Evolutionary conservation across 2,329 filamentous ascomycete genomes (phyloP).

Genomic region (Gliomastix tumulicola): DNA sequence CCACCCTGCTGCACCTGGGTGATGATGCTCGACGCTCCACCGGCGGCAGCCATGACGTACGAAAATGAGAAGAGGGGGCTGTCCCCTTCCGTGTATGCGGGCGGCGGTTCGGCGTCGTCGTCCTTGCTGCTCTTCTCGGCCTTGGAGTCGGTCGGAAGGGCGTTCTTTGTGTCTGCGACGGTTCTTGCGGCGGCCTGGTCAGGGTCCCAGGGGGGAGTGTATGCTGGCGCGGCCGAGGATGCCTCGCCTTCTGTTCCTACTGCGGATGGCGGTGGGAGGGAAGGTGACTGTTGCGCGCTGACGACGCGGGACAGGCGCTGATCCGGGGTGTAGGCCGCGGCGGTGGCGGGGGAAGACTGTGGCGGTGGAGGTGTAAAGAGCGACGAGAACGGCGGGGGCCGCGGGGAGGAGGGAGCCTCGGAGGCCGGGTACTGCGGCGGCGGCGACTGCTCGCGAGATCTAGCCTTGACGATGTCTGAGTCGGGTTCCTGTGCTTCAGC

Average conservation of each 20-base stretch:
- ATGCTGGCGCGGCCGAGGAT: conserved; percentile 46
- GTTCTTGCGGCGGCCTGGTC: conserved; percentile 32
- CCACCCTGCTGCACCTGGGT: conserved; percentile 96
- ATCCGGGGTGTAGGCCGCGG: conserved; percentile 9
- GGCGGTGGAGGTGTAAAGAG: conserved; percentile 40
- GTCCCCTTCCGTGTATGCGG: conserved; percentile 90
- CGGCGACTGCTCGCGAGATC: conserved; percentile 38
- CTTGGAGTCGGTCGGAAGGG: conserved; percentile 76
- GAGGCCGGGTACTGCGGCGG: conserved; percentile 54
- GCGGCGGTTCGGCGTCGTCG: conserved; percentile 85
- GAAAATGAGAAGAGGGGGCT: conserved; percentile 89
- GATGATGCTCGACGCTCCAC: conserved; percentile 96
- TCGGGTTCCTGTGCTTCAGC: conserved; percentile 9
- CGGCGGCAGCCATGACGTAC: conserved; percentile 96
- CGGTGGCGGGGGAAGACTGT: no score
- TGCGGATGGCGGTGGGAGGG: no score
- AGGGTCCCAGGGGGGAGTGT: conserved; percentile 33
- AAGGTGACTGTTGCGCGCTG: no score
- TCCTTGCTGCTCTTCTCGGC: conserved; percentile 66
- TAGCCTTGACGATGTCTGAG: no score
- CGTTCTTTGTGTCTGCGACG: conserved; percentile 73
- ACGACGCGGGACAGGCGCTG: conserved; percentile 1
- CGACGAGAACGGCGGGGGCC: conserved; percentile 54
- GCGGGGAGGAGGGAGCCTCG: conserved; percentile 45
- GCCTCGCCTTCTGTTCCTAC: conserved; percentile 14